Percentiles rank a stretch among this genome's conserved stretches.
These are phyloP conservation scores for Handroanthus guayacan DNA, from an alignment of 257 asterid species.

Conservation along the genomic window DNA sequence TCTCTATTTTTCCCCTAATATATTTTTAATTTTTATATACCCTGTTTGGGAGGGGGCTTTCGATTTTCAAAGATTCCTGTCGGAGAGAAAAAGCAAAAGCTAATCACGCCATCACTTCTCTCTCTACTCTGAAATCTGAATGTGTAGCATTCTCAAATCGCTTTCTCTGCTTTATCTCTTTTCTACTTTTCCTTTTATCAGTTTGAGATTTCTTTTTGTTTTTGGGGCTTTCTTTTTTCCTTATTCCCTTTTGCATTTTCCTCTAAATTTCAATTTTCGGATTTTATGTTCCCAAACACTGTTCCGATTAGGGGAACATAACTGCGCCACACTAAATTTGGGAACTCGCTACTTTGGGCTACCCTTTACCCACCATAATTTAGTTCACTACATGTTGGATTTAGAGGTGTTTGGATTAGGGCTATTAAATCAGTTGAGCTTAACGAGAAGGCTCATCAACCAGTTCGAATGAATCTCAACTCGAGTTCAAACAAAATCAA, in stretches of 20 bases:
- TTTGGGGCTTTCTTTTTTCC: constrained; percentile 31
- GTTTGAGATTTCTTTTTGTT: constrained; percentile 31
- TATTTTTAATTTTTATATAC: neutral
- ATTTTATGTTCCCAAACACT: constrained; percentile 34
- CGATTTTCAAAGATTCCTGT: constrained; percentile 81
- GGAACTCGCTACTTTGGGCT: constrained; percentile 13
- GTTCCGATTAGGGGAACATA: constrained; percentile 46
- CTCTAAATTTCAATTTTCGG: constrained; percentile 23
- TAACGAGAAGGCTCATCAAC: too few relatives aligned
- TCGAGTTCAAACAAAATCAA: too few relatives aligned
- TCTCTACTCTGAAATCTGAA: constrained; percentile 29
- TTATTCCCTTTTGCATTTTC: constrained; percentile 42
- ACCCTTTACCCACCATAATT: neutral
- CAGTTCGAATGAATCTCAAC: too few relatives aligned
- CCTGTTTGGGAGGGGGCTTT: constrained; percentile 40
- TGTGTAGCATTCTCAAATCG: constrained; percentile 59
- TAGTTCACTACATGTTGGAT: too few relatives aligned
- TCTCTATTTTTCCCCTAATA: neutral
- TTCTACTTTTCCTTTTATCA: constrained; percentile 27
- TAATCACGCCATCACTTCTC: constrained; percentile 58
- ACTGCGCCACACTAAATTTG: constrained; percentile 23
- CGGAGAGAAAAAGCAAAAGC: constrained; percentile 70
- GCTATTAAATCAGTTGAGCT: too few relatives aligned
- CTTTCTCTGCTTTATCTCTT: constrained; percentile 58
- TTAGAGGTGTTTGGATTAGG: too few relatives aligned